Percentiles rank a stretch among this genome's conserved stretches.
Evolutionary conservation across 2,329 filamentous ascomycete genomes (phyloP).

Genomic region (Samsoniella hepiali): DNA sequence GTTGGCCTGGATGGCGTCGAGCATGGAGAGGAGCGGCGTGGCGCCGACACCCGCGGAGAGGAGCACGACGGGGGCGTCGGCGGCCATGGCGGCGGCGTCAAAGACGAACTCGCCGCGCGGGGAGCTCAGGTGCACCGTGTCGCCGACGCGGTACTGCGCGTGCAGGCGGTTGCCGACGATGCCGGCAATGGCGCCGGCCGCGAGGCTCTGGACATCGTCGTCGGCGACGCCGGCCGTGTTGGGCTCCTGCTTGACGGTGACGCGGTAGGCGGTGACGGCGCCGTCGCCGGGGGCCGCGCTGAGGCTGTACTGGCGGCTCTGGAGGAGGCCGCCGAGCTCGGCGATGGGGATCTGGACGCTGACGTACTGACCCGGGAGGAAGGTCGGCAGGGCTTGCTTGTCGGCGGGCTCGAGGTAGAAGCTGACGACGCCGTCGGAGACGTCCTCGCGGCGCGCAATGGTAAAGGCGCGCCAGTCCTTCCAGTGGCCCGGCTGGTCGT

Average conservation of each 20-base stretch:
- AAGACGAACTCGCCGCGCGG: slow-evolving; percentile 62
- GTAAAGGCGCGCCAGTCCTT: slow-evolving; percentile 48
- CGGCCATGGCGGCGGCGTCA: slow-evolving; percentile 40
- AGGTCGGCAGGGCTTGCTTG: slow-evolving; percentile 52
- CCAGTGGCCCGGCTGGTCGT: slow-evolving; percentile 48
- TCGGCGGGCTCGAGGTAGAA: slow-evolving; percentile 68
- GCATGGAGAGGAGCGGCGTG: slow-evolving; percentile 63
- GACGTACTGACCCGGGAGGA: slow-evolving; percentile 71
- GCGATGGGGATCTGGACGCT: slow-evolving; percentile 62
- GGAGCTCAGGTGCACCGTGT: slow-evolving; percentile 52
- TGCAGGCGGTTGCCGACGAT: slow-evolving; percentile 54
- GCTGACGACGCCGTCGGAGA: slow-evolving; percentile 59
- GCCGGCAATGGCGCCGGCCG: slow-evolving; percentile 38
- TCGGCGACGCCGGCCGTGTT: slow-evolving; percentile 29
- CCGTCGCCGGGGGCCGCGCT: slow-evolving; percentile 50
- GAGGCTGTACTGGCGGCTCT: slow-evolving; percentile 74
- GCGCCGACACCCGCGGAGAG: slow-evolving; percentile 67
- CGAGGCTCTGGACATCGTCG: slow-evolving; percentile 27
- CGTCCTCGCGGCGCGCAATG: slow-evolving; percentile 59
- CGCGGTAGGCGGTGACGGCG: slow-evolving; percentile 57
- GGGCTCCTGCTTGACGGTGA: slow-evolving; percentile 67
- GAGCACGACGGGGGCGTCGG: slow-evolving; percentile 57
- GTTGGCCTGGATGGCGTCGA: slow-evolving; percentile 49
- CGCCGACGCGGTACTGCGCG: slow-evolving; percentile 45
- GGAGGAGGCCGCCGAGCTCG: slow-evolving; percentile 55